Evolutionary conservation across 2,329 filamentous ascomycete species (phyloP).

Genomic region (Dactylellina drechsleri): DNA sequence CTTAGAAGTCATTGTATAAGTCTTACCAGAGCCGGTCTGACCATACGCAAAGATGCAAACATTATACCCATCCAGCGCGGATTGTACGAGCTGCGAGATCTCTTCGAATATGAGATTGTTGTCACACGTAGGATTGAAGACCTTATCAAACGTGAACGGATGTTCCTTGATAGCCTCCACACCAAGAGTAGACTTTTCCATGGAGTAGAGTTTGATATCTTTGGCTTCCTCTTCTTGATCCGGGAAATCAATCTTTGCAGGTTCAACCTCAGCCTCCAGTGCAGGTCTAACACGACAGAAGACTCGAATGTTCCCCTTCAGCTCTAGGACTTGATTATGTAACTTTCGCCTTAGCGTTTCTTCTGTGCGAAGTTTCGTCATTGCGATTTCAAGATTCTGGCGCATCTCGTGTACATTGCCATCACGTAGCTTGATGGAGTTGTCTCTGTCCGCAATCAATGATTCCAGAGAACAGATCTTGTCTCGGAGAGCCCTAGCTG

Average conservation of each 20-base stretch:
- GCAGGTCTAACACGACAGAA: constrained; percentile 94
- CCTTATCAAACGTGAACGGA: constrained; percentile 89
- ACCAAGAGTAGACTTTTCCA: constrained; percentile 83
- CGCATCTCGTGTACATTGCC: constrained; percentile 81
- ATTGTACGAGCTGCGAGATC: constrained; percentile 96
- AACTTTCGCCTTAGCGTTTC: constrained; percentile 89
- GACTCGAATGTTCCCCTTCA: constrained; percentile 97
- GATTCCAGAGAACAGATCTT: constrained; percentile 91
- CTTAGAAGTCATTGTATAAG: constrained; percentile 88
- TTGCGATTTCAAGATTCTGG: constrained; percentile 73
- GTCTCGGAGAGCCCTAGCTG: constrained; percentile 78
- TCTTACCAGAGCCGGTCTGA: constrained; percentile 96
- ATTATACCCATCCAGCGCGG: constrained; percentile 95
- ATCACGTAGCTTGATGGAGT: constrained; percentile 84
- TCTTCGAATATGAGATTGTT: constrained; percentile 94
- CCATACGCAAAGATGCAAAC: constrained; percentile 99
- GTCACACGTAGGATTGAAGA: constrained; percentile 79
- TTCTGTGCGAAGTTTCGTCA: constrained; percentile 86
- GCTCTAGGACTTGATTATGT: constrained; percentile 96
- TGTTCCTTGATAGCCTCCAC: constrained; percentile 80
- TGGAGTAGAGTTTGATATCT: constrained; percentile 84
- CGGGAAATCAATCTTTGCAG: constrained; percentile 81
- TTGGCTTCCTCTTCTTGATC: constrained; percentile 82
- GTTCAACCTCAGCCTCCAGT: constrained; percentile 69
- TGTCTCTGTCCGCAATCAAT: constrained; percentile 86